Evolutionary conservation across 352 stramenopile genomes (phyloP), one percentile per base, ranked within the genome.

Genomic region (Phytophthora macrochlamydospora): DNA sequence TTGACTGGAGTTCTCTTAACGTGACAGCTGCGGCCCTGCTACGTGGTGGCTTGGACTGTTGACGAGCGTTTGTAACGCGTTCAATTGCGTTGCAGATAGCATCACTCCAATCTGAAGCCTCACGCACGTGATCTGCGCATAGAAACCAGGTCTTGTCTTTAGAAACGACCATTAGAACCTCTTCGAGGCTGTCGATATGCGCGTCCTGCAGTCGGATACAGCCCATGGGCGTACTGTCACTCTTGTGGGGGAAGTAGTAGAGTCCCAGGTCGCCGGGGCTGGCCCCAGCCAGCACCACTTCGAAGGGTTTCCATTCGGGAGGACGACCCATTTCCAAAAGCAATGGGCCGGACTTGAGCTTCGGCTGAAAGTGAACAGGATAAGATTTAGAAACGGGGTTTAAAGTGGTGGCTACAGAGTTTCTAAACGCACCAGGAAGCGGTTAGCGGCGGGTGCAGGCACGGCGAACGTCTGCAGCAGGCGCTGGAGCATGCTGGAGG

Each of bases 131-230:
- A 32, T 88, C 78, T 2, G 83, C 83, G 35, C 86, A 94, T 18
- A 94, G 73, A 56, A 92, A 94, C 86, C 83, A 94, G 56, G 83
- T 92, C 65, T 90, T 85, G 67, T 92, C 82, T 13, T 78, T 74
- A 40, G 83, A 88, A 31, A 91, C 74, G 40, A 94, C 79, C 79
- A 92, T 92, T 56, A 93, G 48, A 13, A 93, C 81, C 58, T 93
- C 85, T 52, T 71, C 85, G 9, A 93, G 65, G 44, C 86, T 75
- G 51, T 94, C 86, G 8, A 92, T 78, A 42, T 90, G 85, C 0
- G 83, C 83, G 29, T 67, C 82, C 30, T 89, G 81, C n/a, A 92
- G 72, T 3, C 61, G 62, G 49, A 92, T 87, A 50, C 71, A 89
- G 9, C 81, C 82, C 6, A 76, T 63, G 8, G 83, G 79, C 18